These are phyloP conservation scores for Pythium plurisporium DNA, from an alignment of 352 stramenopile genomes.

Conservation along the genomic window DNA sequence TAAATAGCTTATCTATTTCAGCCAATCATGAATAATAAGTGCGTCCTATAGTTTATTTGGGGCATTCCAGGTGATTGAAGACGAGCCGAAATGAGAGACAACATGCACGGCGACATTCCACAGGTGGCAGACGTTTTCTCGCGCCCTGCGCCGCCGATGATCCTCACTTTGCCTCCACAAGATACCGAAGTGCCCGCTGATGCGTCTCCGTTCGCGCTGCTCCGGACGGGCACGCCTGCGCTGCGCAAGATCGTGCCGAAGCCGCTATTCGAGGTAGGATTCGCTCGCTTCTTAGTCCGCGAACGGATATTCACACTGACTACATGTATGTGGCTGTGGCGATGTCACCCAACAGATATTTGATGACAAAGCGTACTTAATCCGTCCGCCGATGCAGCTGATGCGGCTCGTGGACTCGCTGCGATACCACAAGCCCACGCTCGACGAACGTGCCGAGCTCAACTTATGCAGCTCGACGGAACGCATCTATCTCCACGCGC, in stretches of 20 bases:
- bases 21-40: not conserved
- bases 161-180: slow-evolving; percentile 2
- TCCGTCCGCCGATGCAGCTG: slow-evolving; percentile 73
- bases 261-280: slow-evolving; percentile 66
- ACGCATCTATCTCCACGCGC: slow-evolving; percentile 63
- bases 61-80: slow-evolving; percentile 15
- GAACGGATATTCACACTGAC: not conserved
- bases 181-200: not conserved
- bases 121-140: not conserved
- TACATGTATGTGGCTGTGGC: too few species aligned
- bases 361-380: slow-evolving; percentile 56
- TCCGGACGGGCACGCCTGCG: slow-evolving; percentile 14
- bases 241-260: slow-evolving; percentile 66
- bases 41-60: slow-evolving; percentile 11
- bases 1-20: not conserved
- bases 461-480: slow-evolving; percentile 74
- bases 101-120: too few species aligned
- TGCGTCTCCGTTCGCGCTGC: slow-evolving; percentile 6
- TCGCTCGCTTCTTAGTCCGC: not conserved
- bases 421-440: slow-evolving; percentile 83
- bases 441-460: slow-evolving; percentile 54
- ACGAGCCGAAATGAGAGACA: not conserved
- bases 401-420: slow-evolving; percentile 79
- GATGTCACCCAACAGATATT: too few species aligned
- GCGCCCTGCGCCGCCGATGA: slow-evolving; percentile 8